phyloP scores from a whole-genome alignment of 805 yeast genomes.

The Saccharomycopsis fermentans region DNA sequence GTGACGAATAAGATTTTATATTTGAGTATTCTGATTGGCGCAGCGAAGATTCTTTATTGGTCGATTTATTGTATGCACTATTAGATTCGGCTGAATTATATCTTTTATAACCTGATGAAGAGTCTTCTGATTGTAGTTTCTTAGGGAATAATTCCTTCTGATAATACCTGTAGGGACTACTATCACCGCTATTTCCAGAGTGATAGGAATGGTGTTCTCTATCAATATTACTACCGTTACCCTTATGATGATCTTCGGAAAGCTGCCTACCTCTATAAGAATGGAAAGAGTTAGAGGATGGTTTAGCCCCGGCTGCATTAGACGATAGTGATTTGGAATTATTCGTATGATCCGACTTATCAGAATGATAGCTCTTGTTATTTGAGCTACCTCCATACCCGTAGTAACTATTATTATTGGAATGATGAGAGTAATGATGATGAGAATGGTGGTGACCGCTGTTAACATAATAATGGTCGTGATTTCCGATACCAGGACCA shows the following conservation, averaged over 20 bases:
- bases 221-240: background rate
- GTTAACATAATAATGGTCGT: constrained; percentile 1
- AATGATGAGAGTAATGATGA: constrained; percentile 2
- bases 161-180: background rate
- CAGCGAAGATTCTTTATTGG: background rate
- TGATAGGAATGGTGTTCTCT: background rate
- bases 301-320: background rate
- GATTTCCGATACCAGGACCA: background rate
- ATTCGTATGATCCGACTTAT: background rate
- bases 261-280: background rate
- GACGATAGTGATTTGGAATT: background rate
- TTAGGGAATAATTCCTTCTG: background rate
- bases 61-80: background rate
- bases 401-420: background rate
- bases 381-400: constrained; percentile 1
- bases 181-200: background rate
- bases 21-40: background rate
- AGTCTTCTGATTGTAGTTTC: background rate
- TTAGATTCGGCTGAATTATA: background rate
- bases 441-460: background rate
- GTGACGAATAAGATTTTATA: background rate
- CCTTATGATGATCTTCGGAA: background rate
- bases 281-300: background rate
- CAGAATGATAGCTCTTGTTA: background rate
- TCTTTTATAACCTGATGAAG: background rate